A percentile compares a stretch with the other conserved stretches of the same genome.
Evolutionary conservation across 768 basidiomycete genomes (phyloP).

Genomic region (Chalciporus piperatus): DNA sequence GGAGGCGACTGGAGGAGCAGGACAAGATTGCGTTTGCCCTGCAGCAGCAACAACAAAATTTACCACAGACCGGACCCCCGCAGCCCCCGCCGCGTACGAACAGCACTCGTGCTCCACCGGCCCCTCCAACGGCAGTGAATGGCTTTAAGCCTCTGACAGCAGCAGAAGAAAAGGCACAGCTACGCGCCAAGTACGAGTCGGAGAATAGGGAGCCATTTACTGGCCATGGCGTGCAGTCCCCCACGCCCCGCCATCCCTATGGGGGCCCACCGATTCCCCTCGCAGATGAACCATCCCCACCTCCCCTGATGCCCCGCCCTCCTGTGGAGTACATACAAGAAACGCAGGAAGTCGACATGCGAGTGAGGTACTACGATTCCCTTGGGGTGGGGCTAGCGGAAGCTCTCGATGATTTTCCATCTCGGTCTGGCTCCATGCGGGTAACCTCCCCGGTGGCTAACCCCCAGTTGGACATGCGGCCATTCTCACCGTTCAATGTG

Average conservation of each 20-base stretch:
- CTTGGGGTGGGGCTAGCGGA: slow-evolving; percentile 24
- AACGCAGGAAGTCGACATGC: slow-evolving; percentile 71
- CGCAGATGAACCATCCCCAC: slow-evolving; percentile 9
- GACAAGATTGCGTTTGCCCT: slow-evolving; percentile 39
- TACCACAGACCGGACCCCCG: slow-evolving; percentile 8
- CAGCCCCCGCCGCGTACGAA: slow-evolving; percentile 29
- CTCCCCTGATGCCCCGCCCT: slow-evolving; percentile 69
- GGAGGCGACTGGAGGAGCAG: slow-evolving; percentile 54
- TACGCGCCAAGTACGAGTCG: slow-evolving; percentile 61
- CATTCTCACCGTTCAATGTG: slow-evolving; percentile 48
- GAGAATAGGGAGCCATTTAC: slow-evolving; percentile 31
- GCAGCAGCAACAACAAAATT: slow-evolving; percentile 9
- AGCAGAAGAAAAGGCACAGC: slow-evolving; percentile 74
- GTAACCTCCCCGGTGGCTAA: slow-evolving; percentile 12
- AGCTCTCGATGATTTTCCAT: slow-evolving; percentile 34
- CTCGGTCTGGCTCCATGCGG: slow-evolving; percentile 10
- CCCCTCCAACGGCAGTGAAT: slow-evolving; percentile 23
- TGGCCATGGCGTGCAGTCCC: slow-evolving; percentile 13
- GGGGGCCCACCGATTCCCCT: slow-evolving; percentile 5
- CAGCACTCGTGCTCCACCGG: slow-evolving; percentile 29
- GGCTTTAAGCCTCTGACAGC: slow-evolving; percentile 51
- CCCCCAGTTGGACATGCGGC: slow-evolving; percentile 35
- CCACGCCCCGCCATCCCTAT: slow-evolving; percentile 14
- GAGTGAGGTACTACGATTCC: slow-evolving; percentile 41
- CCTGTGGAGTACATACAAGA: slow-evolving; percentile 80